Base-by-base conservation (phyloP, 768 basidiomycete genomes). In the Kwoniella heveanensis region DNA sequence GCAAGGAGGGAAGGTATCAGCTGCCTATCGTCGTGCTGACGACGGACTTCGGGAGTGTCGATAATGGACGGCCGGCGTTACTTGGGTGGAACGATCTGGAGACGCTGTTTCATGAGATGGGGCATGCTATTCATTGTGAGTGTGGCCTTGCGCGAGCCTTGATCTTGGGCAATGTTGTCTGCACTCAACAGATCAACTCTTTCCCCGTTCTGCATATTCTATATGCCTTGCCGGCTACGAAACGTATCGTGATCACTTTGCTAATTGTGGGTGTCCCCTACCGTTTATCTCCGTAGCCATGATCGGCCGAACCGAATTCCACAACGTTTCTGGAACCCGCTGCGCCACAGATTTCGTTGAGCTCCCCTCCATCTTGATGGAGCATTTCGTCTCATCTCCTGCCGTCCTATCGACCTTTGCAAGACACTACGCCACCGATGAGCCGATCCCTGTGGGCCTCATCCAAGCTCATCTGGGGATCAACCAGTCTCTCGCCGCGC, bases 261-360 rank as follows among this genome's bases (percentile, higher is more conserved):
- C 50, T 51, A 22, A 51, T 24, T 15, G 50, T 4, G 19, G 19
- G 6, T 48, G 6, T 47, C 19, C 46, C n/a, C 19, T 47, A 3
- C 22, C 44, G 32, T 17, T 5, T 21, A 10, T 51, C 27, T 30
- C 49, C 57, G 32, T 49, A 98, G 95, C 96, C 0, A 99, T 99
- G 96, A 88, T 98, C 66, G 95, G 95, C 48, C 85, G 91, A 50
- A 98, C 94, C 8, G 93, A 94, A 72, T 96, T 95, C 74, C 95
- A 98, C 78, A 98, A 97, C 74, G 93, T 98, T 5, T 88, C 94
- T 0, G 96, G 96, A 17, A 99, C 96, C 1, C 90, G 96, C 21
- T 96, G 93, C 77, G 91, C 96, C 0, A 99, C 96, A 0, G 96
- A 99, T 77, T 96, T 99, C 73, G 95, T 97, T 62, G 96, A 99